These are phyloP conservation scores for Lactarius hengduanensis DNA, from an alignment of 768 basidiomycete genomes.

Conservation along the genomic window DNA sequence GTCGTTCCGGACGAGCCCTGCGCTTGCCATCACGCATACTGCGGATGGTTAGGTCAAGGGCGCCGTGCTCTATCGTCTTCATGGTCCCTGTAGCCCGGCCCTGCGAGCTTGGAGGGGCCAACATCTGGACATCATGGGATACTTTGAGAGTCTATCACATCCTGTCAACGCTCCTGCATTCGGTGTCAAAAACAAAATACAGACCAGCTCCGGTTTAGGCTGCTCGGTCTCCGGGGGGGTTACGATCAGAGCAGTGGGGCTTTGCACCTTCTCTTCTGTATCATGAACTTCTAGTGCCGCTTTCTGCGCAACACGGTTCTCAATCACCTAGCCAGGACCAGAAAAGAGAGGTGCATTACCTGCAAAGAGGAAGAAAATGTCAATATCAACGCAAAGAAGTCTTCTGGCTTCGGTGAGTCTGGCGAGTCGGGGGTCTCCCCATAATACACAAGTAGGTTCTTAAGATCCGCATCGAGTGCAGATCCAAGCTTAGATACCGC, in stretches of 20 bases:
- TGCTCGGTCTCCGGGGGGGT: slow-evolving; percentile 21
- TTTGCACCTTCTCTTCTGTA: slow-evolving; percentile 35
- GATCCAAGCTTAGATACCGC: slow-evolving; percentile 61
- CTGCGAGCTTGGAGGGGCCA: slow-evolving; percentile 40
- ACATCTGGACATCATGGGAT: slow-evolving; percentile 31
- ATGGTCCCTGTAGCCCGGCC: slow-evolving; percentile 42
- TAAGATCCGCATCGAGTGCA: slow-evolving; percentile 59
- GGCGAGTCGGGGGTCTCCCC: slow-evolving; percentile 69
- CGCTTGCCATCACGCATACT: slow-evolving; percentile 70
- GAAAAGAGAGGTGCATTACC: slow-evolving; percentile 39
- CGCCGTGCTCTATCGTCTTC: slow-evolving; percentile 68
- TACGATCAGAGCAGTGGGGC: slow-evolving; percentile 14
- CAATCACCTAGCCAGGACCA: background rate
- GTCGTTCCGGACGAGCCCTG: slow-evolving; percentile 44
- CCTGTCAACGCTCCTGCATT: background rate
- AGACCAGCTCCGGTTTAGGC: slow-evolving; percentile 18
- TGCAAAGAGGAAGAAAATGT: slow-evolving; percentile 73
- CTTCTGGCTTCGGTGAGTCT: slow-evolving; percentile 72
- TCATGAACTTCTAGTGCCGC: slow-evolving; percentile 67
- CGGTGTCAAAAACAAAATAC: slow-evolving; percentile 4
- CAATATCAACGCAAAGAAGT: slow-evolving; percentile 75
- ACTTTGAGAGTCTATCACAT: slow-evolving; percentile 45
- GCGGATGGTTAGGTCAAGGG: slow-evolving; percentile 81
- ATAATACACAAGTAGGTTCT: slow-evolving; percentile 63
- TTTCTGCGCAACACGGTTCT: slow-evolving; percentile 47